These are phyloP conservation scores for Periglandula ipomoeae DNA, from an alignment of 2,329 filamentous ascomycete species.

Conservation along the genomic window DNA sequence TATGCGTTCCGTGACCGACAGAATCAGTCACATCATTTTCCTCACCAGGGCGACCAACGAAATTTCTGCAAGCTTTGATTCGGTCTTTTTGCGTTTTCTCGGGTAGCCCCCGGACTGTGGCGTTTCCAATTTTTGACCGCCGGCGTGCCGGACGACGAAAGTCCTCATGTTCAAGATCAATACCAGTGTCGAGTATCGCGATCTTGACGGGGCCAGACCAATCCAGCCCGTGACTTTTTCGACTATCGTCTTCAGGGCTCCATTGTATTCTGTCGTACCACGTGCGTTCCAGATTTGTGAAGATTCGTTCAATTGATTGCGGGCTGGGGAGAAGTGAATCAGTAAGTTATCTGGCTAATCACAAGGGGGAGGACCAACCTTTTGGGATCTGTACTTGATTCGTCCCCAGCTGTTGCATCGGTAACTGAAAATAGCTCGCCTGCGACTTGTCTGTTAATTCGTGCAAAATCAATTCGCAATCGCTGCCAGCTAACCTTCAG, in stretches of 20 bases:
- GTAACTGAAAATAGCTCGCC: not conserved
- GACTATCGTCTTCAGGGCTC: slow-evolving; percentile 8
- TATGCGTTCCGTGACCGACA: slow-evolving; percentile 10
- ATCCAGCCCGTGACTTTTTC: not conserved
- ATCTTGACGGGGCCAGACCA: slow-evolving; percentile 11
- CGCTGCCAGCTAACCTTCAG: not conserved
- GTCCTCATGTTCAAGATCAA: slow-evolving; percentile 9
- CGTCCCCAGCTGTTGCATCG: not conserved
- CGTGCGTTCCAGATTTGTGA: slow-evolving; percentile 6
- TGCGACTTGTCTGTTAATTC: too few species aligned
- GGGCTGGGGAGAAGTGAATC: not conserved
- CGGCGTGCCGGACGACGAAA: slow-evolving; percentile 7
- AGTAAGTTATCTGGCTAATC: not conserved
- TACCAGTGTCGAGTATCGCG: slow-evolving; percentile 12
- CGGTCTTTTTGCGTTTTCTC: slow-evolving; percentile 7
- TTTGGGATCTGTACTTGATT: not conserved
- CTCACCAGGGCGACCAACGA: slow-evolving; percentile 2
- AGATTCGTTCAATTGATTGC: not conserved
- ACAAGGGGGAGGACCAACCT: not conserved
- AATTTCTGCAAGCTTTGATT: slow-evolving; percentile 10
- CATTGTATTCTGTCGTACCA: slow-evolving; percentile 11
- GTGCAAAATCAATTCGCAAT: not conserved
- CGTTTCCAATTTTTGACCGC: slow-evolving; percentile 5
- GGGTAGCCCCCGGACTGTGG: not conserved
- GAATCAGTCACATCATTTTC: slow-evolving; percentile 8